phyloP scores from a whole-genome alignment of 2,329 filamentous ascomycete species.

The Claviceps pusilla region DNA sequence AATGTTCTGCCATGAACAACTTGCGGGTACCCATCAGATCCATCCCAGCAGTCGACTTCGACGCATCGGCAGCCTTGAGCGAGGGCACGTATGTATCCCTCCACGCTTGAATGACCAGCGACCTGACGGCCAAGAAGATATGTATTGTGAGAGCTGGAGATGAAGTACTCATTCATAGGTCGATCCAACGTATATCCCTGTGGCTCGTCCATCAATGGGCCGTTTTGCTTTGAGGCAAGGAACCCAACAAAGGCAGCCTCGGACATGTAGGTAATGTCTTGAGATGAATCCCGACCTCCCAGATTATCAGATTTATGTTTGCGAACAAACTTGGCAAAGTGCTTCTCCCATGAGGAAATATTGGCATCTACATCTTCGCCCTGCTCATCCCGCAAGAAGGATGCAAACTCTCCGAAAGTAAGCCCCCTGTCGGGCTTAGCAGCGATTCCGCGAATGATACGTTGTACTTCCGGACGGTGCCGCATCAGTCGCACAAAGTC shows the following conservation, averaged over 20 bases:
- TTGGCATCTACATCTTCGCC: conserved; percentile 59
- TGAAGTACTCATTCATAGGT: conserved; percentile 91
- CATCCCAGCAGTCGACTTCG: conserved; percentile 97
- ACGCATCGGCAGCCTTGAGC: conserved; percentile 85
- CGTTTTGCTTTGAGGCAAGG: conserved; percentile 59
- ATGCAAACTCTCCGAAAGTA: conserved; percentile 56
- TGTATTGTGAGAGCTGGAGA: conserved; percentile 97
- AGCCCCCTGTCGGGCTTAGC: conserved; percentile 48
- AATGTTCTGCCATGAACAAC: conserved; percentile 85
- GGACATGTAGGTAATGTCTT: conserved; percentile 46
- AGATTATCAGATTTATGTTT: conserved; percentile 35
- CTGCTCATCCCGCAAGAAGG: conserved; percentile 61
- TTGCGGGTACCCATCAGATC: conserved; percentile 68
- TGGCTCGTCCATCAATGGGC: conserved; percentile 47
- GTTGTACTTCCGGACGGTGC: conserved; percentile 64
- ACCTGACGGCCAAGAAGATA: conserved; percentile 88
- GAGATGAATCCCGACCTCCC: conserved; percentile 26
- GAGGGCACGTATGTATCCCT: conserved; percentile 83
- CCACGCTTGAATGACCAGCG: conserved; percentile 76
- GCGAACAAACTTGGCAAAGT: conserved; percentile 57
- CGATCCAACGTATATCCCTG: conserved; percentile 54
- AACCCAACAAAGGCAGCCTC: conserved; percentile 66
- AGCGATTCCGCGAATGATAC: conserved; percentile 52
- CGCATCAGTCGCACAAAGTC: conserved; percentile 73
- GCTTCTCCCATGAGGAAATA: conserved; percentile 48